These are phyloP conservation scores for Russula sp. DNA, from an alignment of 768 basidiomycete genomes.

Conservation along the genomic window DNA sequence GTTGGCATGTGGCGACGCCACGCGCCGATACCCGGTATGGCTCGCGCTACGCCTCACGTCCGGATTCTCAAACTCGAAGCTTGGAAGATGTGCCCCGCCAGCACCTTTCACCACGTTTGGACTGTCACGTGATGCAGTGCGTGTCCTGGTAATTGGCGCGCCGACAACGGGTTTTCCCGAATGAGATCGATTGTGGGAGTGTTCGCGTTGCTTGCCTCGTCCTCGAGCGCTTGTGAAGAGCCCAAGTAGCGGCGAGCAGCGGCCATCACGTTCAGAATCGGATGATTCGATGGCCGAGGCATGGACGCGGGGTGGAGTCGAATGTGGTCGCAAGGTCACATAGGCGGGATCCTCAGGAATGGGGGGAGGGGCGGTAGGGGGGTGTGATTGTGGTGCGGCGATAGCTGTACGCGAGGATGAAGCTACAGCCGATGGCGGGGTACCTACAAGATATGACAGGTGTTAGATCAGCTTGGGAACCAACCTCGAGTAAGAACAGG, in stretches of 20 bases:
- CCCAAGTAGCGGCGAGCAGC: slow-evolving; percentile 34
- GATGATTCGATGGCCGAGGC: slow-evolving; percentile 14
- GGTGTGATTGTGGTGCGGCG: slow-evolving; percentile 8
- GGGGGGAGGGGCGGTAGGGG: neutral
- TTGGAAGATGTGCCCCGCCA: slow-evolving; percentile 1
- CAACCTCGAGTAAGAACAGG: neutral
- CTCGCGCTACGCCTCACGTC: slow-evolving; percentile 18
- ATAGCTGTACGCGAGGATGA: slow-evolving; percentile 11
- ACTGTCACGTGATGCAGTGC: slow-evolving; percentile 23
- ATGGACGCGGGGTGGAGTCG: slow-evolving; percentile 23
- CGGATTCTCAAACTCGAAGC: slow-evolving; percentile 19
- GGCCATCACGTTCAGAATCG: slow-evolving; percentile 27
- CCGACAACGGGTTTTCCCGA: slow-evolving; percentile 16
- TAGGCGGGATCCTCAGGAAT: neutral
- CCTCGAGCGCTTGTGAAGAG: slow-evolving; percentile 26
- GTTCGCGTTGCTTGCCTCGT: slow-evolving; percentile 14
- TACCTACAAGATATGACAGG: neutral
- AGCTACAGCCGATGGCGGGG: neutral
- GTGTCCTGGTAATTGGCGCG: slow-evolving; percentile 17
- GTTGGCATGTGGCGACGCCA: neutral
- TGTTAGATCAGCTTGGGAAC: neutral
- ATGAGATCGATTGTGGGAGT: neutral
- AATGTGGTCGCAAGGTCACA: slow-evolving; percentile 15
- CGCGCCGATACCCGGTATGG: slow-evolving; percentile 9
- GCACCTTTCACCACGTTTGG: neutral